Percentiles rank a stretch among this genome's conserved stretches.
These are phyloP conservation scores for Globisporangium cystogenes DNA, from an alignment of 352 stramenopile genomes.

Conservation along the genomic window DNA sequence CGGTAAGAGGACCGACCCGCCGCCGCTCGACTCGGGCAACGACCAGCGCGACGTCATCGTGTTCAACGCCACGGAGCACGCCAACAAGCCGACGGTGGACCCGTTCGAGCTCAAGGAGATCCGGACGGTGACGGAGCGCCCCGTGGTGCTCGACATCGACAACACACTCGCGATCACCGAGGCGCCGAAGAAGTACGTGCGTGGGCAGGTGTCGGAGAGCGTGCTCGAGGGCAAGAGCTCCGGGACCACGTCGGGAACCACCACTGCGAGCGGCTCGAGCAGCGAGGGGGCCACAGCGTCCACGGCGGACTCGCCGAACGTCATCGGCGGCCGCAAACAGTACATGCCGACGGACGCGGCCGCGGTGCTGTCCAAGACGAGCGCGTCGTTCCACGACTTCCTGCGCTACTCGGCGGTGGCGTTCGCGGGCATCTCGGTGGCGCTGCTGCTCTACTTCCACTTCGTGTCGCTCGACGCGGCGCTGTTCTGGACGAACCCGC, in stretches of 20 bases:
- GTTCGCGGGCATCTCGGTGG: slow-evolving; percentile 61
- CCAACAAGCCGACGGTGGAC: slow-evolving; percentile 27
- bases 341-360: slow-evolving; percentile 43
- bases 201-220: slow-evolving; percentile 17
- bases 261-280: slow-evolving; percentile 12
- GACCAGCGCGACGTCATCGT: slow-evolving; percentile 44
- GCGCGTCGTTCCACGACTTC: slow-evolving; percentile 49
- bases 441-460: slow-evolving; percentile 54
- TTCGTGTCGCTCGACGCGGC: slow-evolving; percentile 47
- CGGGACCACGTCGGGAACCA: neutral
- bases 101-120: slow-evolving; percentile 51
- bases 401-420: slow-evolving; percentile 45
- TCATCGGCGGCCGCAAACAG: slow-evolving; percentile 51
- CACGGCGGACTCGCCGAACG: slow-evolving; percentile 22
- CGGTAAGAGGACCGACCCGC: slow-evolving; percentile 16
- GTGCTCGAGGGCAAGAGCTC: neutral
- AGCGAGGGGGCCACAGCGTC: slow-evolving; percentile 6
- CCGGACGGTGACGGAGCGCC: slow-evolving; percentile 20
- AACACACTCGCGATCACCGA: slow-evolving; percentile 19
- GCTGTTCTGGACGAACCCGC: slow-evolving; percentile 30
- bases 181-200: slow-evolving; percentile 40
- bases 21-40: slow-evolving; percentile 23
- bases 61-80: slow-evolving; percentile 22
- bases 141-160: slow-evolving; percentile 46
- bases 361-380: slow-evolving; percentile 35